Base-by-base conservation (phyloP, 495 filamentous ascomycete species). In the Amorphotheca resinae region DNA sequence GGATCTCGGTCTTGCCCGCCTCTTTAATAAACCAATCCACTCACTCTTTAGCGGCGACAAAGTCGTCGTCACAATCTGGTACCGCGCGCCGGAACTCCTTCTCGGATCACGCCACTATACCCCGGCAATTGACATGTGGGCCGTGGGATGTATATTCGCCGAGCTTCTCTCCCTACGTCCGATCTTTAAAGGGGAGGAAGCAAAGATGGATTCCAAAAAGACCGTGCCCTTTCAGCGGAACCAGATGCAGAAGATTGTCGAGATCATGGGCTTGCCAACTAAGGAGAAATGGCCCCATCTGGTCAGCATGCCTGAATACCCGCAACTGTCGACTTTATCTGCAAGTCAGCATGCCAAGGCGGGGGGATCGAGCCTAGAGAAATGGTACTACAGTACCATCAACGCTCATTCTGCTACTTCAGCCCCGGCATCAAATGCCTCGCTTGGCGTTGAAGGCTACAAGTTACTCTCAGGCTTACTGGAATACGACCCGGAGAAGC, bases 51-150 rank as follows among this genome's bases (percentile, higher is more conserved):
- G 72, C 28, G 91, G 93, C 40, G 91, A 99, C 57, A 99, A 99
- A 58, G 91, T 99, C 1, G 91, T 99, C 32, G 91, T 99, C 9
- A 99, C 91, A 0, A 99, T 99, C 45, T 99, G 91, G 91, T 99
- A 99, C 52, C 87, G 91, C 17, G 93, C 91, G 0, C 91, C 91
- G 0, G 91, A 98, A 60, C 68, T 98, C 7, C 76, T 98, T 0
- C 76, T 98, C 15, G 91, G 91, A 9, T 84, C 77, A 41, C 71
- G 82, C 17, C 91, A 98, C 57, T 98, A 98, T 58, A 98, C 91
- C 0, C 87, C 91, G 0, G 93, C 91, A 14, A 82, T 98, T 43
- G 91, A 98, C 58, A 74, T 95, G 58, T 98, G 91, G 91, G 93
- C 91, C 11, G 80, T 98, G 1, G 91, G 91, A 1, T 98, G 91